Conservation (phyloP, 306 rosid species). For the Rosa multiflora region DNA sequence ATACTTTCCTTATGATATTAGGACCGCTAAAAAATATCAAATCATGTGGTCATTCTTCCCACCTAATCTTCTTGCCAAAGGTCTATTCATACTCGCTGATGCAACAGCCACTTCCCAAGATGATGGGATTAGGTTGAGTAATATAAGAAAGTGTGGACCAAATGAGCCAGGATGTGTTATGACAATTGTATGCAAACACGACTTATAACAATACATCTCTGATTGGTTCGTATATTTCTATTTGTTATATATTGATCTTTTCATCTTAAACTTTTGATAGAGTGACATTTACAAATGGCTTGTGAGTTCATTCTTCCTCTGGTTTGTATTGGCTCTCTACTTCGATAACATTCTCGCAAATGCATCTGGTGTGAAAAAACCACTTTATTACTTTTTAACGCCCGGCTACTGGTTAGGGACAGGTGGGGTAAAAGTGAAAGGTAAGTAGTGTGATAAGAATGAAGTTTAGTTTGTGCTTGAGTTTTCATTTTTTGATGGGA, state of each 20-base stretch:
- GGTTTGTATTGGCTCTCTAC: constrained; percentile 82
- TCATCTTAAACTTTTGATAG: constrained; percentile 46
- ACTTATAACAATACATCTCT: not conserved
- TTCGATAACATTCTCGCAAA: constrained; percentile 79
- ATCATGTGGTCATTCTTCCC: constrained; percentile 74
- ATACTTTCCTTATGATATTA: constrained; percentile 41
- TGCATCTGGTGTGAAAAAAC: constrained; percentile 80
- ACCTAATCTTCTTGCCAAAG: constrained; percentile 81
- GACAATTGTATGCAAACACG: constrained; percentile 56
- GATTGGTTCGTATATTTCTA: not conserved
- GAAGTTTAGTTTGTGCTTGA: constrained; percentile 14
- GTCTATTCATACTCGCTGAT: constrained; percentile 46
- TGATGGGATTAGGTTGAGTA: constrained; percentile 71
- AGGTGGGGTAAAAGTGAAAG: constrained; percentile 71
- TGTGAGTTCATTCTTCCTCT: constrained; percentile 60
- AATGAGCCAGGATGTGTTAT: constrained; percentile 40
- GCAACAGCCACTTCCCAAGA: constrained; percentile 59
- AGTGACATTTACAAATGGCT: constrained; percentile 69
- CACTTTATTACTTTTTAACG: constrained; percentile 60
- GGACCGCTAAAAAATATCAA: constrained; percentile 15
- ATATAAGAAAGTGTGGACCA: constrained; percentile 44
- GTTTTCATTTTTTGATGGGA: constrained; percentile 8
- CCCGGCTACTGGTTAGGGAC: constrained; percentile 76
- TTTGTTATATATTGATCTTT: not conserved
- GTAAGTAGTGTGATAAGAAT: constrained; percentile 29